These are phyloP conservation scores for Erigeron canadensis DNA, from an alignment of 129 eudicot genomes.

Conservation along the genomic window DNA sequence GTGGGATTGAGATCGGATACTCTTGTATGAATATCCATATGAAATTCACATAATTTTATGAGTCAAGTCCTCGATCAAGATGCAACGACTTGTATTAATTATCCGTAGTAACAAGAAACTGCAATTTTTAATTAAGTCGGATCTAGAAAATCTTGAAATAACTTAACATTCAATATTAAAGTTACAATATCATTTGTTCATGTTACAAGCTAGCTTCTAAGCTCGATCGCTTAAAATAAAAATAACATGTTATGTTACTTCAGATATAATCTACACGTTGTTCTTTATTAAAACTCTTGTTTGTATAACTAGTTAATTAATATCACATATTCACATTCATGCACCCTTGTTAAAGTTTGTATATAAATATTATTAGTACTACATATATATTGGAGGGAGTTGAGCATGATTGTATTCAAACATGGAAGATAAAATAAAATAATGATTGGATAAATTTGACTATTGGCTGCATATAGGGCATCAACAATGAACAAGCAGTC, in stretches of 20 bases:
- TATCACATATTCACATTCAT: no score
- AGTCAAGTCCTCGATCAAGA: not conserved
- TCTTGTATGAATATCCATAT: no score
- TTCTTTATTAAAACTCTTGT: no score
- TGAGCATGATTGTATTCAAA: not conserved
- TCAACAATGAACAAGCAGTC: conserved; percentile 1
- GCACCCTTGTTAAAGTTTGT: no score
- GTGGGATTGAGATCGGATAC: no score
- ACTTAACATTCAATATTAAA: not conserved
- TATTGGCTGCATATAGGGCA: not conserved
- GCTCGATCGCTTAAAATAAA: not conserved
- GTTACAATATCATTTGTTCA: not conserved
- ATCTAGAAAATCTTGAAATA: not conserved
- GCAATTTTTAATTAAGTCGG: not conserved
- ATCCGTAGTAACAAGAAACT: not conserved
- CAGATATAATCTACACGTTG: not conserved
- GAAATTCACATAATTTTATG: no score
- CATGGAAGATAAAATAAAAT: not conserved
- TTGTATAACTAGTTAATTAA: no score
- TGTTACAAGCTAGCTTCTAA: not conserved
- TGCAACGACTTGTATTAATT: not conserved
- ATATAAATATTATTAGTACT: no score
- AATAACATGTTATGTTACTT: not conserved
- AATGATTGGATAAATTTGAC: not conserved
- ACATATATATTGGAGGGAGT: no score